Conservation (phyloP, 2,329 filamentous ascomycete species). For the Diaporthe capsici region DNA sequence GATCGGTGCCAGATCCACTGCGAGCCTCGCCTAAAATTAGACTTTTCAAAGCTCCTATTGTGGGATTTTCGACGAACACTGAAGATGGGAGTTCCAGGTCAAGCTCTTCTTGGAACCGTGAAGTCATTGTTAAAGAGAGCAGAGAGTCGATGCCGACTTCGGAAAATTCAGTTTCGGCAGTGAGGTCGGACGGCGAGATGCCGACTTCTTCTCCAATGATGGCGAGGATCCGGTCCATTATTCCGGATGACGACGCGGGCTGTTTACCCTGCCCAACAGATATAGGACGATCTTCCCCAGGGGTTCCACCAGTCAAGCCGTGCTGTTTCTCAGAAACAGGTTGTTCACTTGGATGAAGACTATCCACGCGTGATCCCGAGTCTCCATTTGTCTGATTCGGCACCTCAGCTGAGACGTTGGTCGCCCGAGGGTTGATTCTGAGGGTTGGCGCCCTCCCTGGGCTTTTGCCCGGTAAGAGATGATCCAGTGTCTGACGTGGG, state of each 20-base stretch:
- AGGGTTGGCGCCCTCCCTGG: background rate
- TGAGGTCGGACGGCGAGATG: conserved; percentile 9
- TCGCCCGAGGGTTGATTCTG: background rate
- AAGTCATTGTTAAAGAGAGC: conserved; percentile 7
- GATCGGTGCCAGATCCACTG: no score
- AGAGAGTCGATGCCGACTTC: conserved; percentile 25
- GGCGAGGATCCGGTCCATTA: background rate
- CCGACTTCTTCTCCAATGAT: conserved; percentile 24
- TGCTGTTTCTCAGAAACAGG: background rate
- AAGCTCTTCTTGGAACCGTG: conserved; percentile 30
- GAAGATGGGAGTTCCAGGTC: background rate
- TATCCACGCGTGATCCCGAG: background rate
- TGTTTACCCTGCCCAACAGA: background rate
- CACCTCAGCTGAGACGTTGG: background rate
- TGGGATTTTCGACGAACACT: conserved; percentile 2
- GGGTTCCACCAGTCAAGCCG: no score
- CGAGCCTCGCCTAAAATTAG: background rate
- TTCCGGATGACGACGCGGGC: no score
- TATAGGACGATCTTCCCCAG: no score
- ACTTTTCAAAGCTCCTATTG: background rate
- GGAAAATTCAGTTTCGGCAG: conserved; percentile 10
- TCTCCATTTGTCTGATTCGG: no score
- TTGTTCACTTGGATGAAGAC: background rate
- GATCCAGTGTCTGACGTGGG: conserved; percentile 1
- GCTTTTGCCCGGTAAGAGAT: background rate